Evolutionary conservation across 768 basidiomycete genomes (phyloP).

Genomic region (Suillus weaverae): DNA sequence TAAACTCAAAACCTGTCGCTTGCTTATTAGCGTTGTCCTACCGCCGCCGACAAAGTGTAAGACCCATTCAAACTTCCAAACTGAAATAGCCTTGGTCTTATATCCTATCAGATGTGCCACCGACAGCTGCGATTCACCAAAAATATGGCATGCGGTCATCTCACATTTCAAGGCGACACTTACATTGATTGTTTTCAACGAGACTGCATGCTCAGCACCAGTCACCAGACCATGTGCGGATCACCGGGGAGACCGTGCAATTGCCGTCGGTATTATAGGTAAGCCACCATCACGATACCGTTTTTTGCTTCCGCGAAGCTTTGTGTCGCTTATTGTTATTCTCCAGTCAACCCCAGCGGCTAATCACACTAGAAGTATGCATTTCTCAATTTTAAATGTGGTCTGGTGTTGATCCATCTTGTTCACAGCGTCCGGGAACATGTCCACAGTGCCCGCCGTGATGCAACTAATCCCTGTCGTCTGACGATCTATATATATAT

Average conservation of each 20-base stretch:
- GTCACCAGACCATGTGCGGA: conserved; percentile 50
- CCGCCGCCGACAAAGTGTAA: conserved; percentile 51
- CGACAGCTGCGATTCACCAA: conserved; percentile 54
- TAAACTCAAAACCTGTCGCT: conserved; percentile 14
- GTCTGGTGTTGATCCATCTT: conserved; percentile 14
- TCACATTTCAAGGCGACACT: conserved; percentile 42
- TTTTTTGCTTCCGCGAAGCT: conserved; percentile 10
- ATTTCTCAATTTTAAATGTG: conserved; percentile 10
- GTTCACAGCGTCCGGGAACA: conserved; percentile 35
- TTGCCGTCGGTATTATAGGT: conserved; percentile 63
- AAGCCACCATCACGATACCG: conserved; percentile 15
- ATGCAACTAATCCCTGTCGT: background rate
- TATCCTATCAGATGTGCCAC: conserved; percentile 55
- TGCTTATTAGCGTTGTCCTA: conserved; percentile 37
- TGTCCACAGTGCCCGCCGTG: conserved; percentile 37
- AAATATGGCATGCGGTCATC: conserved; percentile 55
- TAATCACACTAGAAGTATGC: conserved; percentile 45
- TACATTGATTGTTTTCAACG: conserved; percentile 53
- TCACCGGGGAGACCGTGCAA: conserved; percentile 34
- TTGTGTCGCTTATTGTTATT: conserved; percentile 5
- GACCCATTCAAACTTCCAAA: conserved; percentile 14
- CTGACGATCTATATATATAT: conserved; percentile 14
- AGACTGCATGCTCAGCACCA: conserved; percentile 46
- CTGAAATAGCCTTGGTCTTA: conserved; percentile 7
- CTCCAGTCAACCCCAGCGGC: conserved; percentile 54